Evolutionary conservation across 208 protist genomes (phyloP), one percentile per base, ranked within the genome.

Genomic region (Perkinsela sp.): DNA sequence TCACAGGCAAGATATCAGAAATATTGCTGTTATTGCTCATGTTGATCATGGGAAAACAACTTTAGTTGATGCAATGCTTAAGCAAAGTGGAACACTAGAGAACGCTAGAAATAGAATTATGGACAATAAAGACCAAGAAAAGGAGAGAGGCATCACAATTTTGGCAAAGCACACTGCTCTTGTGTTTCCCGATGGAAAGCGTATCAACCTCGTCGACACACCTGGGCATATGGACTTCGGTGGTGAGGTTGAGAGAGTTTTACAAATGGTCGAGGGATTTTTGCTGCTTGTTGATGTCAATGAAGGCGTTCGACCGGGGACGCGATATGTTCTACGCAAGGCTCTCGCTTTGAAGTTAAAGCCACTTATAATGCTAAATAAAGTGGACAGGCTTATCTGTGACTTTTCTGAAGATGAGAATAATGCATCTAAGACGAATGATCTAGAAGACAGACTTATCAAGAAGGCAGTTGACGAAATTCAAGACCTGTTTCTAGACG

Each of bases 41-140:
- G 92, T 97, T 71, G 94, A 96, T 85, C 90, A 96, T 73, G 94
- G 93, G 29, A 97, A 97, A 72, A 98, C 95, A 0, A 95, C 90
- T 30, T 76, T 97, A 1, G 93, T 97, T 16, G 94, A 97, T 72
- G 84, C 78, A 70, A 85, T 97, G 79, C 78, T 97, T 30, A 82
- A 80, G 32, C 89, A 95, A 69, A 92, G 86, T 16, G 85, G 85
- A 32, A 88, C 83, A 1, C 71, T 91, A 13, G 74, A 74, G 0
- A 82, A 84, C 29, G 85, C 80, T n/a, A 75, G 85, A 68, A 93
- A 93, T 70, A 83, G 92, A 32, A 88, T 93, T 57, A 97, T 97
- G 94, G 95, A 98, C 74, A 93, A 77, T 69, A 95, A 95, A 69
- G 85, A 88, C 70, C 84, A 96, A 48, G 94, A 98, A 75, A 83